Percentiles rank a stretch among this genome's conserved stretches.
These are phyloP conservation scores for Begonia loranthoides DNA, from an alignment of 306 rosid genomes.

Conservation along the genomic window DNA sequence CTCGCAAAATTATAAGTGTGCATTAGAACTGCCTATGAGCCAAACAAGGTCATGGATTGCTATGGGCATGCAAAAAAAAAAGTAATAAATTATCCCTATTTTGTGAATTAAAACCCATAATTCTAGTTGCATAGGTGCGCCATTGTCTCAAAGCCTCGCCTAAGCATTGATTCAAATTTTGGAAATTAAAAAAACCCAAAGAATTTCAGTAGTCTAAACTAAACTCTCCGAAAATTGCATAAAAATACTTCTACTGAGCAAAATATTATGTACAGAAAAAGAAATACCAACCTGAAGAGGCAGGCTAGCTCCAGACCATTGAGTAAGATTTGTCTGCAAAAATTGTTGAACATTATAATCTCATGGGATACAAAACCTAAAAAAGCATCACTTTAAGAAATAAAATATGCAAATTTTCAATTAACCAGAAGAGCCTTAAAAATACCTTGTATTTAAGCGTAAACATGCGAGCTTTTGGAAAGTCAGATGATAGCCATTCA, in stretches of 20 bases:
- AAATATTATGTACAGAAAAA: not conserved
- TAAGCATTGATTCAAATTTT: no score
- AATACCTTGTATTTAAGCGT: conserved; percentile 86
- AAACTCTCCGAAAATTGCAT: no score
- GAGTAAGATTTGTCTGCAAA: conserved; percentile 87
- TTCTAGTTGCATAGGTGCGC: conserved; percentile 15
- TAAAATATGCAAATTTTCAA: conserved; percentile 11
- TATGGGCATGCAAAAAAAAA: no score
- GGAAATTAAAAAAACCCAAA: no score
- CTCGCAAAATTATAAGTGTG: no score
- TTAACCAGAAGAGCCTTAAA: not conserved
- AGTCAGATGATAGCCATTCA: conserved; percentile 94
- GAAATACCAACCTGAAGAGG: conserved; percentile 74
- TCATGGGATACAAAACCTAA: conserved; percentile 12
- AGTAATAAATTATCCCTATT: no score
- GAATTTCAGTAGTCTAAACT: no score
- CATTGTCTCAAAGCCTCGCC: no score
- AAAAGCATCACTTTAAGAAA: not conserved
- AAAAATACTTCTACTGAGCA: no score
- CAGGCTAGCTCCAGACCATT: conserved; percentile 97
- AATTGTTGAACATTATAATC: conserved; percentile 24
- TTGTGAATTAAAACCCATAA: conserved; percentile 15
- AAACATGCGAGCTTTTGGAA: conserved; percentile 78
- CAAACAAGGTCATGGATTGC: no score
- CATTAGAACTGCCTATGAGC: no score